Conservation (phyloP, 225 moss, liverwort and hornwort genomes). For the Neckera pumila region DNA sequence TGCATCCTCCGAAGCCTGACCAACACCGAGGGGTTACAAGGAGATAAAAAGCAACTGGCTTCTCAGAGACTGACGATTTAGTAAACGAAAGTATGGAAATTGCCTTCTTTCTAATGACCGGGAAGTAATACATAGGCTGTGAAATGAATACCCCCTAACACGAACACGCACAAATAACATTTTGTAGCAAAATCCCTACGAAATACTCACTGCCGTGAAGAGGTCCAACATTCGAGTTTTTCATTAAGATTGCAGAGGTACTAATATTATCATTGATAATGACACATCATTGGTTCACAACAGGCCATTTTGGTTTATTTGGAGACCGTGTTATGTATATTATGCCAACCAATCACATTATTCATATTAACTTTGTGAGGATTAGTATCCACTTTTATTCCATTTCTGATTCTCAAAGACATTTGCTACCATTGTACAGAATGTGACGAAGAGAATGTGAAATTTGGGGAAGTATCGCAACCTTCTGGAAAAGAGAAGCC, state of each 20-base stretch:
- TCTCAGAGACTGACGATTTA: not conserved
- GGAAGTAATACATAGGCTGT: too few species aligned
- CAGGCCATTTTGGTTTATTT: not conserved
- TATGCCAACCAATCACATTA: not conserved
- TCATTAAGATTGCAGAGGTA: not conserved
- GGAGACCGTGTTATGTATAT: not conserved
- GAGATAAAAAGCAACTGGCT: not conserved
- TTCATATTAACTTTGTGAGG: not conserved
- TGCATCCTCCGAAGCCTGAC: constrained; percentile 44
- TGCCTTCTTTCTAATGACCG: not conserved
- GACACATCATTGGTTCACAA: not conserved
- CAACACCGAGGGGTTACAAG: not conserved
- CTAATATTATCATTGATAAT: not conserved
- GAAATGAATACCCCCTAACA: not conserved
- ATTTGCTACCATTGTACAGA: not conserved
- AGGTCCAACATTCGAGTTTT: not conserved
- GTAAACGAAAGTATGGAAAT: not conserved
- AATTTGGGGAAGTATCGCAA: not conserved
- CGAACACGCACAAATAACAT: not conserved
- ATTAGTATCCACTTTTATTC: not conserved
- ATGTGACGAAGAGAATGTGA: not conserved
- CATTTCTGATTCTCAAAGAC: not conserved
- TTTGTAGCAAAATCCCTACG: not conserved
- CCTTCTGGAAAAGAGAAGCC: constrained; percentile 39
- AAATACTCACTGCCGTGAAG: not conserved